Evolutionary conservation across 495 filamentous ascomycete genomes (phyloP).

Genomic region (Penicillium dipodomyicola): DNA sequence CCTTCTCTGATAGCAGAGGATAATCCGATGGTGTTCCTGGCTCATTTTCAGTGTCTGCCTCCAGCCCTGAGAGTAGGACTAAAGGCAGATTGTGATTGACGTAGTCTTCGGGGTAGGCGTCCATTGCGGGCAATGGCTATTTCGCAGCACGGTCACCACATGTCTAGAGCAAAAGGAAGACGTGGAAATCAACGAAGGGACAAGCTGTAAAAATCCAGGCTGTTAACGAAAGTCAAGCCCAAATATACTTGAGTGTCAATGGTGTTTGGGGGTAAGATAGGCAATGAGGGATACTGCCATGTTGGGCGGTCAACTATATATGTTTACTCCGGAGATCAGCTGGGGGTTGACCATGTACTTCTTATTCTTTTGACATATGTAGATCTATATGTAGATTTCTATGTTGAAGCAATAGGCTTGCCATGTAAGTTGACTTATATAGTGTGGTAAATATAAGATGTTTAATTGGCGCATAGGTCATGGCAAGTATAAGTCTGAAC

Average conservation of each 20-base stretch:
- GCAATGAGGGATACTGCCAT: constrained; percentile 9
- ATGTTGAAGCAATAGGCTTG: background rate
- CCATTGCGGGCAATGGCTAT: constrained; percentile 60
- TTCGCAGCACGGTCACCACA: constrained; percentile 39
- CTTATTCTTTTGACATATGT: background rate
- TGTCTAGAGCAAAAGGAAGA: constrained; percentile 23
- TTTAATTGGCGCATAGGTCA: no score
- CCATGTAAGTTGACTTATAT: no score
- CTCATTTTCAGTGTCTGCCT: constrained; percentile 32
- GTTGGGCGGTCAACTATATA: constrained; percentile 9
- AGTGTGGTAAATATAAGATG: no score
- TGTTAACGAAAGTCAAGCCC: background rate
- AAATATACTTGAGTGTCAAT: background rate
- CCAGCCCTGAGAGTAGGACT: constrained; percentile 73
- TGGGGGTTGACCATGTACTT: background rate
- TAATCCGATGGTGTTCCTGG: constrained; percentile 26
- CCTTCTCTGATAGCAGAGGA: constrained; percentile 56
- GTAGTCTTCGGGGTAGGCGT: constrained; percentile 80
- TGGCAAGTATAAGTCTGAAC: background rate
- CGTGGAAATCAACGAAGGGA: background rate
- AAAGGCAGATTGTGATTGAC: constrained; percentile 79
- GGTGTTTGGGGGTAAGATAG: constrained; percentile 4
- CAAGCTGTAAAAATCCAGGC: background rate
- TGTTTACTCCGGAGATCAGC: background rate
- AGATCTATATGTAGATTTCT: background rate